phyloP scores from a whole-genome alignment of 108 stramenopile species.

The Poteriospumella lacustris region DNA sequence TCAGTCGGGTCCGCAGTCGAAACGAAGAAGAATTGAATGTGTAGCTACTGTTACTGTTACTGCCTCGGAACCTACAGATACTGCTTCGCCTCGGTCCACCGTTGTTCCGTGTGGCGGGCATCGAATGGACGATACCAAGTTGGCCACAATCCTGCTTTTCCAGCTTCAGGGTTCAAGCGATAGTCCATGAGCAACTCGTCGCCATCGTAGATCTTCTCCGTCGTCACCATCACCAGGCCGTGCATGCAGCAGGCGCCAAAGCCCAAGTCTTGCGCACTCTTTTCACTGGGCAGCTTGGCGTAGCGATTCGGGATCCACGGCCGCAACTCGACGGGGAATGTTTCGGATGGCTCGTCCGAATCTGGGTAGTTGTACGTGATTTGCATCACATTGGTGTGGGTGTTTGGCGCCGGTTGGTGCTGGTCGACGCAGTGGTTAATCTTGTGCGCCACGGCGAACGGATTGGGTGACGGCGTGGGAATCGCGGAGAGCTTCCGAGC shows the following conservation, averaged over 20 bases:
- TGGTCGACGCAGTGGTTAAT: background rate
- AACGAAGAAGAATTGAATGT: too few relatives aligned
- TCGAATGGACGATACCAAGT: too few relatives aligned
- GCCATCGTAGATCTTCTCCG: background rate
- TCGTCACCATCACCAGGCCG: background rate
- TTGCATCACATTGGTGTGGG: too few relatives aligned
- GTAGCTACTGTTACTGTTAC: too few relatives aligned
- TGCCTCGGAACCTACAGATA: too few relatives aligned
- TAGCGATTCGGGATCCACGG: background rate
- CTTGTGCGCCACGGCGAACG: background rate
- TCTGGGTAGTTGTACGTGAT: too few relatives aligned
- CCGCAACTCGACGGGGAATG: background rate
- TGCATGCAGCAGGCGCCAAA: background rate
- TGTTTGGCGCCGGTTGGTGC: background rate
- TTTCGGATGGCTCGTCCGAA: too few relatives aligned
- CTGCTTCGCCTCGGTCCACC: too few relatives aligned
- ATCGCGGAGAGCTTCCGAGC: background rate
- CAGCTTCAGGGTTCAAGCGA: background rate
- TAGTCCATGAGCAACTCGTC: conserved; percentile 13
- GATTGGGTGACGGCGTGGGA: background rate
- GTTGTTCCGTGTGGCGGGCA: too few relatives aligned
- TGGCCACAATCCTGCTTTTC: too few relatives aligned
- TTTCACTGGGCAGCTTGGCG: background rate
- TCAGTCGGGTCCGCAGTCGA: too few relatives aligned
- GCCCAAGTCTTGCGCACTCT: background rate